phyloP scores from a whole-genome alignment of 2,329 filamentous ascomycete genomes.

The Microsporum canis region DNA sequence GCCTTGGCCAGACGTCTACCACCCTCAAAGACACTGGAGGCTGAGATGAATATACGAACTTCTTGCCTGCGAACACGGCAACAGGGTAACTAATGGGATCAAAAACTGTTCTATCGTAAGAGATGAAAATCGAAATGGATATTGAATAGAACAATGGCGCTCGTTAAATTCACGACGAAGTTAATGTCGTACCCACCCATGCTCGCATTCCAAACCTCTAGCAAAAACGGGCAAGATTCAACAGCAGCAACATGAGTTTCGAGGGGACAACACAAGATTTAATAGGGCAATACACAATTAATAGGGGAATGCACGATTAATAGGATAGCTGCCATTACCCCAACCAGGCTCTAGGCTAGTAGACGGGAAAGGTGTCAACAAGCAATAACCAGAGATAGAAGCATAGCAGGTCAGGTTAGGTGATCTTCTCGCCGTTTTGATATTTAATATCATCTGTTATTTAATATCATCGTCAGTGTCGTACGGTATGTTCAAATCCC shows the following conservation, averaged over 20 bases:
- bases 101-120: no score
- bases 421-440: conserved; percentile 16
- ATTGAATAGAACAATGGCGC: not conserved
- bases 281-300: not conserved
- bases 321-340: not conserved
- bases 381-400: not conserved
- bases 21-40: no score
- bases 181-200: not conserved
- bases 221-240: not conserved
- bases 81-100: no score
- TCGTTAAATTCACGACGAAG: not conserved
- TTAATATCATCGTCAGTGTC: conserved; percentile 56
- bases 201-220: not conserved
- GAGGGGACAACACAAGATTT: not conserved
- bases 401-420: not conserved
- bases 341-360: not conserved
- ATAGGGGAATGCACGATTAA: not conserved
- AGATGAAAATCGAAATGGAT: no score
- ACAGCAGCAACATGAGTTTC: no score
- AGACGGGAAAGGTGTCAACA: not conserved
- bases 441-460: conserved; percentile 41
- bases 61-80: no score
- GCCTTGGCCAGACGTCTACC: no score
- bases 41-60: no score
- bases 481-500: not conserved